phyloP scores from a whole-genome alignment of 768 basidiomycete species.

The Lactifluus piperatus region DNA sequence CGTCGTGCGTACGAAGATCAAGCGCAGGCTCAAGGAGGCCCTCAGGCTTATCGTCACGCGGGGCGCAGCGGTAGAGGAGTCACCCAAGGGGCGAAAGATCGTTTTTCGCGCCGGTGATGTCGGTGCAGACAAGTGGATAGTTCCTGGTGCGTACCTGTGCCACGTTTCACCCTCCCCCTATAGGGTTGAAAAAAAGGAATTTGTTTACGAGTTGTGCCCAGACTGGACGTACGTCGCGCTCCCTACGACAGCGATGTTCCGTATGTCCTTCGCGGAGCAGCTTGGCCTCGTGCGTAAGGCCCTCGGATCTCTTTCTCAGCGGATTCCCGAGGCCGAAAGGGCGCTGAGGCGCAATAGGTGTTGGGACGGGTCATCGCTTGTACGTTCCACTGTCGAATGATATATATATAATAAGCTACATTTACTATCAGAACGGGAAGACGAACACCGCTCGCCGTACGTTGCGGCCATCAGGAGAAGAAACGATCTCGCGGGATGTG shows the following conservation, averaged over 20 bases:
- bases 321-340: not conserved
- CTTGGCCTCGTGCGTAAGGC: conserved; percentile 5
- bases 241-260: conserved; percentile 2
- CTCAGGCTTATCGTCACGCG: conserved; percentile 11
- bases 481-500: not conserved
- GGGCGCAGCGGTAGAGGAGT: conserved; percentile 3
- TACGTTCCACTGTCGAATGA: not conserved
- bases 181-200: not conserved
- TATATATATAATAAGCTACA: not conserved
- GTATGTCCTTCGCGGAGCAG: conserved; percentile 1
- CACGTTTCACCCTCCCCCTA: too few species aligned
- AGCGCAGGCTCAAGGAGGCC: conserved; percentile 4
- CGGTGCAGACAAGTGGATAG: conserved; percentile 14
- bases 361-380: not conserved
- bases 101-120: conserved; percentile 5
- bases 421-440: not conserved
- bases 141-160: conserved; percentile 1
- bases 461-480: not conserved
- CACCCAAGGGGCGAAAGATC: not conserved
- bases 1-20: not conserved
- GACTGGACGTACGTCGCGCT: conserved; percentile 12
- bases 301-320: not conserved
- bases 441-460: not conserved
- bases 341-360: not conserved
- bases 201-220: not conserved